These are phyloP conservation scores for Diplosphaera chodatii DNA, from an alignment of 139 green algal genomes.

Conservation along the genomic window DNA sequence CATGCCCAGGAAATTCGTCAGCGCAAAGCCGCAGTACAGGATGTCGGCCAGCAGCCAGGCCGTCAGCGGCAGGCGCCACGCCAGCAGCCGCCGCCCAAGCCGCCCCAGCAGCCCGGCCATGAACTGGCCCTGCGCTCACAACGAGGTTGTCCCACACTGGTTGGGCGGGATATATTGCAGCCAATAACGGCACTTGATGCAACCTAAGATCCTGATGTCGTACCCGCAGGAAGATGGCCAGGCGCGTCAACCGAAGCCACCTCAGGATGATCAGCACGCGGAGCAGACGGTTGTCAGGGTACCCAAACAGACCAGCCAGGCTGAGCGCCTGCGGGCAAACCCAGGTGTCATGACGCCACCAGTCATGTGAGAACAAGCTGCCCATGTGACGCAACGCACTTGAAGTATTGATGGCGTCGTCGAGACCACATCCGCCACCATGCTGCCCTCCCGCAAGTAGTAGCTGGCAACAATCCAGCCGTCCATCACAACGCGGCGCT, in stretches of 20 bases:
- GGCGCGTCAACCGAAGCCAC: neutral
- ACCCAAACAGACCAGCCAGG: neutral
- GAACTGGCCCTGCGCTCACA: neutral
- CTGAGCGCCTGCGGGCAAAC: neutral
- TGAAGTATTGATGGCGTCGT: neutral
- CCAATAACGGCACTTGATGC: too few species aligned
- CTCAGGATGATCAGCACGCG: neutral
- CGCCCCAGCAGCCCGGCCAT: neutral
- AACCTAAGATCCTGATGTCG: too few species aligned
- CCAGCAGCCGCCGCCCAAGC: constrained; percentile 7
- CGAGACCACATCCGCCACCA: neutral
- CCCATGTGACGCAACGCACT: too few species aligned
- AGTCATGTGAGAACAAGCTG: too few species aligned
- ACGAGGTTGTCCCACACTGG: too few species aligned
- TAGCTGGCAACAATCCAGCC: neutral
- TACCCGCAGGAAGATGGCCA: neutral
- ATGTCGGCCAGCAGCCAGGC: neutral
- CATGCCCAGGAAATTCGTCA: constrained; percentile 10
- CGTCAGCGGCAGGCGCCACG: neutral
- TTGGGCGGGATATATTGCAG: too few species aligned
- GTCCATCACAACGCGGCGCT: neutral
- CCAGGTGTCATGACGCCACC: too few species aligned
- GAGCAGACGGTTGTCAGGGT: neutral
- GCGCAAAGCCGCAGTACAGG: neutral
- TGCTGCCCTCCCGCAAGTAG: neutral